Base-by-base conservation (phyloP, 164 flowering plant species). In the Aristolochia fimbriata region DNA sequence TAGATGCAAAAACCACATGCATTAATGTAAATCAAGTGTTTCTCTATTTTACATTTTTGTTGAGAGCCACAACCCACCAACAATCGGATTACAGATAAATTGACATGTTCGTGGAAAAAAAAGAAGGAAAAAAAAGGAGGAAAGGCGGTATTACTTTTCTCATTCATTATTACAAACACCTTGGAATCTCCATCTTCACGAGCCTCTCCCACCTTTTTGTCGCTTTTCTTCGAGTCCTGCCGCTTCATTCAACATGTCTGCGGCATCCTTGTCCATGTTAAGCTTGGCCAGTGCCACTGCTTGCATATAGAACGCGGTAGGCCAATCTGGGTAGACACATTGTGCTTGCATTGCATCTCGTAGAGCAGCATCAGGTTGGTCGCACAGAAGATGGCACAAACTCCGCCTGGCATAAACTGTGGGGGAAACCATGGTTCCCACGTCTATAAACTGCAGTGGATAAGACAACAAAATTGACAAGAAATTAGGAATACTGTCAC, bases 301-400 rank as follows among this genome's bases (percentile, higher is more conserved):
- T 68, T 93, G 99, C 94, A 93, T 78, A 80, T 93, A 93, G 65
- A 93, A 93, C 45, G 99, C 91, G 0, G 95, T 88, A 5, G 97
- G 78, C 99, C 99, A 93, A 24, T 93, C 99, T 30, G 96, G 90
- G 57, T 82, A 77, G 1, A 88, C 90, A 46, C 90, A 83, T 65
- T 93, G 99, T 45, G 99, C 97, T 76, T 90, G 96, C 99, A 93
- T 90, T 53, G 96, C 99, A 70, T 93, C 99, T 62, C 99, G 60
- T 22, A 93, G 91, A 16, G 97, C 97, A 60, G 88, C 92, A 73
- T 93, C 97, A 15, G 99, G 91, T 65, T 88, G 92, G 59, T 90
- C 99, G 57, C 82, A 76, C 16, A 93, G 73, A 6, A 93, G 88
- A 74, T 90, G 65, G 68, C 94, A 93, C 1, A 93, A 80, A 70